Percentiles rank a stretch among this genome's conserved stretches.
These are phyloP conservation scores for Aspergillus quadrilineatus DNA, from an alignment of 2,329 filamentous ascomycete species.

Conservation along the genomic window DNA sequence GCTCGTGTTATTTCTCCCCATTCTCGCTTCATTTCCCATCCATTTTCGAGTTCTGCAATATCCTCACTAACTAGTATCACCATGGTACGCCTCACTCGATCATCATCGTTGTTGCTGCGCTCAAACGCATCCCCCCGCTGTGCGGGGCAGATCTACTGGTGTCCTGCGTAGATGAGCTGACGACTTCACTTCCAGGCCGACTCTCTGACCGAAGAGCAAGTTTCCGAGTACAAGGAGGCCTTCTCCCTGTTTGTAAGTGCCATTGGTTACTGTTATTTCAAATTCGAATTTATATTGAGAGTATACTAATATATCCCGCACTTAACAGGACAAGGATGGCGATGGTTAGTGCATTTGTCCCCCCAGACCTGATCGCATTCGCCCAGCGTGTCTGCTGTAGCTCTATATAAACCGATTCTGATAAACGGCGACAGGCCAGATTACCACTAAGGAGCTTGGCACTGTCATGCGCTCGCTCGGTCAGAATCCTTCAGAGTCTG, in stretches of 20 bases:
- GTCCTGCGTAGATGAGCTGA: slow-evolving; percentile 28
- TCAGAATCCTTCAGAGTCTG: slow-evolving; percentile 86
- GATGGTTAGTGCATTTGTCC: slow-evolving; percentile 66
- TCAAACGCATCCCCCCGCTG: slow-evolving; percentile 31
- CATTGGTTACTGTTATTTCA: neutral
- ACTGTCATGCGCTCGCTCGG: slow-evolving; percentile 89
- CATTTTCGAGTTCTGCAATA: neutral
- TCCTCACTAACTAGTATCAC: slow-evolving; percentile 20
- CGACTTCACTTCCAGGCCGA: slow-evolving; percentile 67
- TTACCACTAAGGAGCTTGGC: slow-evolving; percentile 86
- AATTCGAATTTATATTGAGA: neutral
- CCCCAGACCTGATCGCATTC: slow-evolving; percentile 1
- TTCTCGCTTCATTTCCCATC: slow-evolving; percentile 10
- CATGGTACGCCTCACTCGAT: slow-evolving; percentile 30
- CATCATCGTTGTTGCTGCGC: slow-evolving; percentile 11
- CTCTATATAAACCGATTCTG: neutral
- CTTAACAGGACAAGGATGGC: slow-evolving; percentile 76
- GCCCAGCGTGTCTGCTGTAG: neutral
- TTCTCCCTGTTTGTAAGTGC: slow-evolving; percentile 98
- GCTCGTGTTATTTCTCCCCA: slow-evolving; percentile 16
- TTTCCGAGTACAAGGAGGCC: slow-evolving; percentile 99
- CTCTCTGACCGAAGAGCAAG: slow-evolving; percentile 98
- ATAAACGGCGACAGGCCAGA: slow-evolving; percentile 63
- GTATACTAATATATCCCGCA: slow-evolving; percentile 21
- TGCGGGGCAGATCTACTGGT: slow-evolving; percentile 33